Conservation (phyloP, 495 filamentous ascomycete genomes). For the Penicillium daleae region DNA sequence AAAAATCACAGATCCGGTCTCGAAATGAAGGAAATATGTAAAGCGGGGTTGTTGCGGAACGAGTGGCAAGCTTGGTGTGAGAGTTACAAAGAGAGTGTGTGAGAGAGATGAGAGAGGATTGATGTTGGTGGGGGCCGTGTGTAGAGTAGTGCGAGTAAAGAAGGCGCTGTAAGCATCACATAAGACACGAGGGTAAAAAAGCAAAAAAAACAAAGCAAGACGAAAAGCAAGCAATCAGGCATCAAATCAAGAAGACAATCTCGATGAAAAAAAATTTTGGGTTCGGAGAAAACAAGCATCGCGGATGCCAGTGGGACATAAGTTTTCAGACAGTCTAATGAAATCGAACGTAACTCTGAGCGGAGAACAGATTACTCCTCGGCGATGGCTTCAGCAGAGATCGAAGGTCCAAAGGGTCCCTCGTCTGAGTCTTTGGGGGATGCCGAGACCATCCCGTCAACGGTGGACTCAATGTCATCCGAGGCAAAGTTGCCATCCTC, state of each 20-base stretch:
- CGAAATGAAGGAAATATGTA: conserved; percentile 26
- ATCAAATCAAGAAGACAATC: conserved; percentile 6
- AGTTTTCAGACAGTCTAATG: conserved; percentile 18
- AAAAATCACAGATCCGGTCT: conserved; percentile 27
- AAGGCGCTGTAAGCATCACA: conserved; percentile 14
- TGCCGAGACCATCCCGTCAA: conserved; percentile 44
- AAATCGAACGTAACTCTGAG: conserved; percentile 18
- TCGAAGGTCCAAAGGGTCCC: conserved; percentile 45
- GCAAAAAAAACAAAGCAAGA: background rate
- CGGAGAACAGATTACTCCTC: conserved; percentile 13
- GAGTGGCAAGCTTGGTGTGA: conserved; percentile 7
- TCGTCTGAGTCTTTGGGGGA: conserved; percentile 40
- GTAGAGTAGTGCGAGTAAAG: background rate
- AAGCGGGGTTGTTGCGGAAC: conserved; percentile 15
- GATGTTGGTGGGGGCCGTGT: background rate
- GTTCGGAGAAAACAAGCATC: background rate
- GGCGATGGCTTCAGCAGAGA: conserved; percentile 21
- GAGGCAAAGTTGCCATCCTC: conserved; percentile 37
- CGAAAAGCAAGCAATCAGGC: background rate
- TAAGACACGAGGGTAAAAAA: background rate
- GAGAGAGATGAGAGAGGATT: background rate
- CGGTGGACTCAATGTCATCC: conserved; percentile 48
- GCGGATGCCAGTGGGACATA: conserved; percentile 6
- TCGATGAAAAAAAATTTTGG: background rate
- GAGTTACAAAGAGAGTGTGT: background rate